phyloP scores from a whole-genome alignment of 306 rosid genomes.

The Castanea crenata region DNA sequence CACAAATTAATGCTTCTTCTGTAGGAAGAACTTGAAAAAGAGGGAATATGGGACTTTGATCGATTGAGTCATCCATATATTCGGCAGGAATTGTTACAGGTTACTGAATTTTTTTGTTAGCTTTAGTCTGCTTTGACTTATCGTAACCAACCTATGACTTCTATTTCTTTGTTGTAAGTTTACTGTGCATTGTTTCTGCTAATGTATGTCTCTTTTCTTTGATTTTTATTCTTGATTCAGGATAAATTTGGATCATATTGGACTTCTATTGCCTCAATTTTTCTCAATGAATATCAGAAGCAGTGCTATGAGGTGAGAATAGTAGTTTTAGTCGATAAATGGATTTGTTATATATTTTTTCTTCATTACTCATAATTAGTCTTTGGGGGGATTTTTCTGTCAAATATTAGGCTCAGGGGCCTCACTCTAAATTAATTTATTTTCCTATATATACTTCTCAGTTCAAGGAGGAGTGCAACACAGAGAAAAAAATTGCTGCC shows the following conservation, averaged over 20 bases:
- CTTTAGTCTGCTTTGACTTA: conserved; percentile 1
- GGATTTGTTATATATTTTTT: neutral
- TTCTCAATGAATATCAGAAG: conserved; percentile 67
- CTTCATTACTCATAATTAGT: conserved; percentile 6
- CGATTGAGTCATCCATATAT: conserved; percentile 84
- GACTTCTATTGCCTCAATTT: conserved; percentile 73
- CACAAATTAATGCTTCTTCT: conserved; percentile 20
- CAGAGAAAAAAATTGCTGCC: conserved; percentile 80
- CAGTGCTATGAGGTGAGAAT: conserved; percentile 63
- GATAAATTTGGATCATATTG: conserved; percentile 77
- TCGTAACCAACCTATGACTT: neutral
- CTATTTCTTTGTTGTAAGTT: neutral
- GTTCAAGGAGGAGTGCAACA: conserved; percentile 93
- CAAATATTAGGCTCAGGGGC: neutral
- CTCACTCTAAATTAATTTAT: neutral
- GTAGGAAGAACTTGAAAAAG: conserved; percentile 94
- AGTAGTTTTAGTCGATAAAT: conserved; percentile 1
- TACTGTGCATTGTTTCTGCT: neutral
- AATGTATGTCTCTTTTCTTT: neutral
- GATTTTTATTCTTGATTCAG: conserved; percentile 44
- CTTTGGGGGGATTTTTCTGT: conserved; percentile 11
- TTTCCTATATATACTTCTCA: conserved; percentile 25
- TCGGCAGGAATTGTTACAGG: conserved; percentile 70
- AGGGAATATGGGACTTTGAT: conserved; percentile 96
- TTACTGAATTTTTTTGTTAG: conserved; percentile 26